Evolutionary conservation across 805 yeast species (phyloP).

Genomic region (Cyberlindnera xylosilytica): DNA sequence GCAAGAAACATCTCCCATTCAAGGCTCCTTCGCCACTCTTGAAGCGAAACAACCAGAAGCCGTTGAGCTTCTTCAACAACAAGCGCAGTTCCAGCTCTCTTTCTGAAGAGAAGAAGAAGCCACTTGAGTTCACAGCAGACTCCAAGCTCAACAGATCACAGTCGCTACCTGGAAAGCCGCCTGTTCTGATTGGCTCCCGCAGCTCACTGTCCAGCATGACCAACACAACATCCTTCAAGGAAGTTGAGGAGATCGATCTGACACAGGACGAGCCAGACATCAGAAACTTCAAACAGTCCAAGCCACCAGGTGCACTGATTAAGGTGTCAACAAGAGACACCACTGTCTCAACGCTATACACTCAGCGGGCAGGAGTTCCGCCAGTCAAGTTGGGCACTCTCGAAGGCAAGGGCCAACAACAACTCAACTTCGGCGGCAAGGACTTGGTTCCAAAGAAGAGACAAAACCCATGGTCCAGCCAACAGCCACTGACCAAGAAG

Average conservation of each 20-base stretch:
- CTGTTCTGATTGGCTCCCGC: conserved; percentile 3
- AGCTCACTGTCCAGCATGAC: conserved; percentile 5
- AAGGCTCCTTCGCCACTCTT: conserved; percentile 22
- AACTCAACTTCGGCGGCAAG: conserved; percentile 6
- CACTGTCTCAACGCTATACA: background rate
- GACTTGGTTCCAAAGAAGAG: conserved; percentile 8
- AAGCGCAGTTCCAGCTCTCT: conserved; percentile 10
- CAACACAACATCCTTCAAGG: conserved; percentile 4
- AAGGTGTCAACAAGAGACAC: background rate
- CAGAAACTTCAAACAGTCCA: conserved; percentile 14
- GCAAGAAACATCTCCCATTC: conserved; percentile 17
- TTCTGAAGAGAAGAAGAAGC: conserved; percentile 11
- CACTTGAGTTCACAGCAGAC: conserved; percentile 7
- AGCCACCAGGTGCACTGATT: conserved; percentile 7
- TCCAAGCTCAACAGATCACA: conserved; percentile 4
- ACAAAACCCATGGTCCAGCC: conserved; percentile 14
- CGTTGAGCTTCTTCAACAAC: conserved; percentile 7
- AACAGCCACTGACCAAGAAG: conserved; percentile 4
- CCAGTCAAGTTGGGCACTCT: background rate
- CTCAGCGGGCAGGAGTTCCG: background rate
- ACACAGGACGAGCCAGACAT: conserved; percentile 2
- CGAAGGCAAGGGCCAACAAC: background rate
- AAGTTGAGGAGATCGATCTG: conserved; percentile 4
- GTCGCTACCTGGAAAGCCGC: background rate
- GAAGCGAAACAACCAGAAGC: conserved; percentile 14